A percentile compares a stretch with the other conserved stretches of the same genome.
These are phyloP conservation scores for Pichia sp. DNA, from an alignment of 1,139 yeast species.

Conservation along the genomic window DNA sequence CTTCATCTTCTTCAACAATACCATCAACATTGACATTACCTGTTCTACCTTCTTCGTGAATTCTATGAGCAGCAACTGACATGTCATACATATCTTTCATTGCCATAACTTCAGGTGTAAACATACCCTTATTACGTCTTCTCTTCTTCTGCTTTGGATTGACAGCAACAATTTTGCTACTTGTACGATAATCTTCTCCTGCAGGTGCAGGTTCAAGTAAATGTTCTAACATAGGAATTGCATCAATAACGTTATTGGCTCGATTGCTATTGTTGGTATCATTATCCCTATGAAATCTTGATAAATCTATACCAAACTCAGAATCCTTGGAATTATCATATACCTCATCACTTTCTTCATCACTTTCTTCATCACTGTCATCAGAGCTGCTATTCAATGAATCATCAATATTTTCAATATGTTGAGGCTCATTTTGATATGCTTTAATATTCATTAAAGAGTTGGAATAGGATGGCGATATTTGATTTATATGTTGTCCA, in stretches of 20 bases:
- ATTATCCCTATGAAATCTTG: neutral
- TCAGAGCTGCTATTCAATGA: neutral
- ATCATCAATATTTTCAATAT: neutral
- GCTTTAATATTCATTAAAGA: neutral
- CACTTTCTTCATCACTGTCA: neutral
- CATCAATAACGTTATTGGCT: neutral
- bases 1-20: constrained; percentile 3
- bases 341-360: neutral
- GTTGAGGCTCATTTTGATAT: too few species aligned
- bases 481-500: neutral
- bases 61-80: constrained; percentile 88
- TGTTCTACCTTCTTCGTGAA: constrained; percentile 63
- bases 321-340: neutral
- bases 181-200: neutral
- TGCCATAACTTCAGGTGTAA: constrained; percentile 88
- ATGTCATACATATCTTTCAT: constrained; percentile 94
- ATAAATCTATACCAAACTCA: neutral
- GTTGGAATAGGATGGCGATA: neutral
- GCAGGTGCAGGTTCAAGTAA: constrained; percentile 11
- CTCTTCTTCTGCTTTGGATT: constrained; percentile 4
- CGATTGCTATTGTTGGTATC: neutral
- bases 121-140: constrained; percentile 29
- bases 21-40: neutral
- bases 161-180: constrained; percentile 6
- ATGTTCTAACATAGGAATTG: constrained; percentile 9